These are phyloP conservation scores for Calonectria fujianensis DNA, from an alignment of 2,329 filamentous ascomycete genomes.

Conservation along the genomic window DNA sequence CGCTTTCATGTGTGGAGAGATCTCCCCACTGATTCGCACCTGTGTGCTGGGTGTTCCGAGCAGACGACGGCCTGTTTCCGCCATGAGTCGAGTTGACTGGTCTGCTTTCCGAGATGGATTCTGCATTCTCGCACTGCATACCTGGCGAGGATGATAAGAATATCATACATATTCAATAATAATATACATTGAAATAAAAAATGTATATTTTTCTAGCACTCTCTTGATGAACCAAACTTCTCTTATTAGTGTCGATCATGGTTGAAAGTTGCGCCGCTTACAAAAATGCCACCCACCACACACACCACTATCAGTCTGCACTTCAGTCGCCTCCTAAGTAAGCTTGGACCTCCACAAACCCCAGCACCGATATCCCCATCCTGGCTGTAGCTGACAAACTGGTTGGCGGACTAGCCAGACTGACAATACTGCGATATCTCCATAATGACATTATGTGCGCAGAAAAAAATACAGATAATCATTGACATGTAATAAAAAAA, in stretches of 20 bases:
- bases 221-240: not conserved
- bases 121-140: not conserved
- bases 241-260: not conserved
- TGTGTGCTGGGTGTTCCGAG: not conserved
- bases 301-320: not conserved
- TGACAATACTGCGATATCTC: no score
- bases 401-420: not conserved
- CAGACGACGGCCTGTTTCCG: constrained; percentile 23
- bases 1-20: constrained; percentile 22
- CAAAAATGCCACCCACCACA: constrained; percentile 9
- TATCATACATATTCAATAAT: not conserved
- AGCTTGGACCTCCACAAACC: not conserved
- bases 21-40: constrained; percentile 18
- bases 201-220: not conserved
- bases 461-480: not conserved
- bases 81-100: constrained; percentile 9
- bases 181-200: not conserved
- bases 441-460: not conserved
- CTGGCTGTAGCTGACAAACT: no score
- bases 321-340: not conserved
- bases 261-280: constrained; percentile 13
- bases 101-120: constrained; percentile 8
- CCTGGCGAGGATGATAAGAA: not conserved
- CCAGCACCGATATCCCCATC: not conserved
- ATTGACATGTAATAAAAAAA: not conserved